Conservation (phyloP, 2,329 filamentous ascomycete species). For the Coniochaeta ligniaria region DNA sequence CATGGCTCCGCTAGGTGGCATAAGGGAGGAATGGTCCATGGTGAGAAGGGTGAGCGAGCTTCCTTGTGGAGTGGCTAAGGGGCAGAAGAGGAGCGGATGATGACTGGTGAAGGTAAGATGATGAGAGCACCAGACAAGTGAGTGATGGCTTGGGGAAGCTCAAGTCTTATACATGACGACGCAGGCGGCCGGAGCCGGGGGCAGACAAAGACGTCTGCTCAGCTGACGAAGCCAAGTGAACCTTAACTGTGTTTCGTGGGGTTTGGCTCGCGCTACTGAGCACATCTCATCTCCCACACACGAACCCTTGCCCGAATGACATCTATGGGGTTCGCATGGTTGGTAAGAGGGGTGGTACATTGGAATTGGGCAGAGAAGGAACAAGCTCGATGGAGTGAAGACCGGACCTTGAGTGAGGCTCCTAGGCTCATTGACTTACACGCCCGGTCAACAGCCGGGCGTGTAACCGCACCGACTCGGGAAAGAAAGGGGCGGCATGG, state of each 20-base stretch:
- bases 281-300: neutral
- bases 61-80: neutral
- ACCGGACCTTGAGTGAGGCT: neutral
- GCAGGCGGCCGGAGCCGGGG: neutral
- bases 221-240: slow-evolving; percentile 1
- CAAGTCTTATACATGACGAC: neutral
- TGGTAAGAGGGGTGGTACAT: neutral
- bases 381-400: neutral
- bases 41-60: neutral
- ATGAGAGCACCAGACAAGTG: neutral
- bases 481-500: neutral
- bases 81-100: neutral
- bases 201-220: neutral
- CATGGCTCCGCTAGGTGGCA: neutral
- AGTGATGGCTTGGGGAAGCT: neutral
- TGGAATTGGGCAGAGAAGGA: neutral
- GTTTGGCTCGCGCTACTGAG: slow-evolving; percentile 1
- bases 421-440: neutral
- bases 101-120: neutral
- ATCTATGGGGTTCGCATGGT: neutral
- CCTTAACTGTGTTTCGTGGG: slow-evolving; percentile 1
- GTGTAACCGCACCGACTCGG: slow-evolving; percentile 1
- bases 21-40: neutral
- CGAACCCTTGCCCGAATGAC: neutral
- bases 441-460: slow-evolving; percentile 1